A percentile compares a stretch with the other conserved stretches of the same genome.
These are phyloP conservation scores for Magnolia sinica DNA, from an alignment of 164 flowering plant genomes.

Conservation along the genomic window DNA sequence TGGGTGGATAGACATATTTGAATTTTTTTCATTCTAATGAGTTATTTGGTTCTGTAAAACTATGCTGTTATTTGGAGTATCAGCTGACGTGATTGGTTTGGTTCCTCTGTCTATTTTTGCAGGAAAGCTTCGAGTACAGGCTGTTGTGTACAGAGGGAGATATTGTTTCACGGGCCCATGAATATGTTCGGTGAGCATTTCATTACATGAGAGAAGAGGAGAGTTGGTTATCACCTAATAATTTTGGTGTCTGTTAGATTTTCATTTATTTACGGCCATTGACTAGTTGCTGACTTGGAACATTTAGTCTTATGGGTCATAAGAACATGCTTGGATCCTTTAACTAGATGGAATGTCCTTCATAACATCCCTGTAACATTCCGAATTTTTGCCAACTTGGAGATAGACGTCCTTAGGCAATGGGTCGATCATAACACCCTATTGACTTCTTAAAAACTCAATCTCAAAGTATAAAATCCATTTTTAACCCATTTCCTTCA, in stretches of 20 bases:
- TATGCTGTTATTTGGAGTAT: too few relatives aligned
- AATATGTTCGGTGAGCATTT: constrained; percentile 74
- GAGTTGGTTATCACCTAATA: not conserved
- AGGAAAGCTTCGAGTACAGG: constrained; percentile 92
- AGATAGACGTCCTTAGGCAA: too few relatives aligned
- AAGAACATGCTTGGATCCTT: not conserved
- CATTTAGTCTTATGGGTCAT: not conserved
- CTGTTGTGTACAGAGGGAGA: constrained; percentile 91
- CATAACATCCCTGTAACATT: too few relatives aligned
- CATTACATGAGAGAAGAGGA: not conserved
- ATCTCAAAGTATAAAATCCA: too few relatives aligned
- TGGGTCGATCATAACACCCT: too few relatives aligned
- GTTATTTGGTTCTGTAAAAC: too few relatives aligned
- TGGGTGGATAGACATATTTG: too few relatives aligned
- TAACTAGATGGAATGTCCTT: not conserved
- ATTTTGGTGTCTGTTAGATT: not conserved
- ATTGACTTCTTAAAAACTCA: too few relatives aligned
- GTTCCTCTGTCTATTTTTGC: constrained; percentile 11
- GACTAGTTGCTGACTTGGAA: not conserved
- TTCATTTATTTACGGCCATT: not conserved
- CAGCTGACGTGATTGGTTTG: not conserved
- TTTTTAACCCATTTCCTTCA: too few relatives aligned
- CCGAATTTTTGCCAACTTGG: too few relatives aligned
- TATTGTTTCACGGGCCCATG: constrained; percentile 99
- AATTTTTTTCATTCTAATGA: too few relatives aligned